Evolutionary conservation across 2,329 filamentous ascomycete species (phyloP).

Genomic region (Coniochaeta prunicola): DNA sequence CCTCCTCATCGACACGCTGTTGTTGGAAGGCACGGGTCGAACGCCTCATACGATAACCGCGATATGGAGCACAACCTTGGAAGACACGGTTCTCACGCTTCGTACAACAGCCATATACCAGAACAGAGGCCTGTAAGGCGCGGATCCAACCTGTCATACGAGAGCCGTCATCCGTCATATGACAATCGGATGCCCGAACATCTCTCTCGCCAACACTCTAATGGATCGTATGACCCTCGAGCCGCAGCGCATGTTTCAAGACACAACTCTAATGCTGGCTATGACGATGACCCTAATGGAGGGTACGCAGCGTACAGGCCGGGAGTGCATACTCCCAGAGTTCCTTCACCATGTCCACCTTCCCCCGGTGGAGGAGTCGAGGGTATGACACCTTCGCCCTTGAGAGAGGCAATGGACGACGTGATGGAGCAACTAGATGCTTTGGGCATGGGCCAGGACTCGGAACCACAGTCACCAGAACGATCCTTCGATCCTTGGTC

Average conservation of each 20-base stretch:
- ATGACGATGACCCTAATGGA: constrained; percentile 23
- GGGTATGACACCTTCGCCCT: constrained; percentile 78
- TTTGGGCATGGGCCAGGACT: constrained; percentile 59
- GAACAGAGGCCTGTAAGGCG: constrained; percentile 4
- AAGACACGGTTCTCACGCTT: constrained; percentile 30
- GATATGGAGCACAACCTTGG: constrained; percentile 4
- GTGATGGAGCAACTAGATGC: constrained; percentile 93
- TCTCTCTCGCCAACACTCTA: constrained; percentile 7
- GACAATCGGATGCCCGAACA: constrained; percentile 13
- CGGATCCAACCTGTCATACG: constrained; percentile 11
- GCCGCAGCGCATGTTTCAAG: constrained; percentile 7
- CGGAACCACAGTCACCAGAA: constrained; percentile 48
- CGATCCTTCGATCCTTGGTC: constrained; percentile 73
- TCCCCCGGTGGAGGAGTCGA: constrained; percentile 55
- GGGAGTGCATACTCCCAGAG: constrained; percentile 48
- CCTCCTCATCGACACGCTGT: constrained; percentile 56
- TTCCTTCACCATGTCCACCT: constrained; percentile 56
- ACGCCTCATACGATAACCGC: constrained; percentile 20
- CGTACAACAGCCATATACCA: constrained; percentile 20
- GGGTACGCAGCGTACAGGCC: background rate
- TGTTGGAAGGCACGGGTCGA: constrained; percentile 19
- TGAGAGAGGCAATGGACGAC: constrained; percentile 94
- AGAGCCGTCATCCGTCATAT: constrained; percentile 21
- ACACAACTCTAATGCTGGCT: constrained; percentile 23
- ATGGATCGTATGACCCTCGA: constrained; percentile 9